A percentile compares a stretch with the other conserved stretches of the same genome.
phyloP scores from a whole-genome alignment of 768 basidiomycete species.

The Cyclocybe cylindracea region DNA sequence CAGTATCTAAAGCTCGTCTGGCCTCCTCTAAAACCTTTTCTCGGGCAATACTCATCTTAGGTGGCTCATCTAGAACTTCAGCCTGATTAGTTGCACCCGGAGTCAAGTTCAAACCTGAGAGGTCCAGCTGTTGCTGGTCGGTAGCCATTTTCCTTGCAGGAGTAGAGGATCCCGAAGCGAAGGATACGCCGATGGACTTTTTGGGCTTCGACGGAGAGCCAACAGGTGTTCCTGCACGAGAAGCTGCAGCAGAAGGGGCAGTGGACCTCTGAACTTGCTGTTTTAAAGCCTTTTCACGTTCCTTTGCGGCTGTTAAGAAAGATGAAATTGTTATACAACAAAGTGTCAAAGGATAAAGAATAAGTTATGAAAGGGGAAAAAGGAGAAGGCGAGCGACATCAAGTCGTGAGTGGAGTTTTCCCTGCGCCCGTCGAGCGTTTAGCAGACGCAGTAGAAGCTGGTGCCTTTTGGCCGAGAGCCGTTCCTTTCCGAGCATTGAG shows the following conservation, averaged over 20 bases:
- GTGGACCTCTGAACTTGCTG: slow-evolving; percentile 43
- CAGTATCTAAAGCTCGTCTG: slow-evolving; percentile 45
- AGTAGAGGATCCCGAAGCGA: slow-evolving; percentile 42
- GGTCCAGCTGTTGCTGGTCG: slow-evolving; percentile 68
- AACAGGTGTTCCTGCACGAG: slow-evolving; percentile 45
- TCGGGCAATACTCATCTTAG: slow-evolving; percentile 66
- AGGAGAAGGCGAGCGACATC: slow-evolving; percentile 20
- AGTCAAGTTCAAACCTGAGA: slow-evolving; percentile 71
- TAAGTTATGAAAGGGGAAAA: slow-evolving; percentile 18
- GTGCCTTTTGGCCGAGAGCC: slow-evolving; percentile 23
- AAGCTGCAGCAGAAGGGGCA: slow-evolving; percentile 42
- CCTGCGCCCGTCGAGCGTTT: slow-evolving; percentile 17
- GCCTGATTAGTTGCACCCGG: slow-evolving; percentile 38
- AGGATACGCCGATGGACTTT: slow-evolving; percentile 35
- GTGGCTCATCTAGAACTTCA: slow-evolving; percentile 48
- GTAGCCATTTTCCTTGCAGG: slow-evolving; percentile 34
- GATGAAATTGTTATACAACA: slow-evolving; percentile 31
- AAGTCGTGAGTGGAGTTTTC: slow-evolving; percentile 17
- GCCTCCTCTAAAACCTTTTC: slow-evolving; percentile 89
- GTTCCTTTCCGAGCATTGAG: slow-evolving; percentile 80
- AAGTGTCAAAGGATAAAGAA: slow-evolving; percentile 30
- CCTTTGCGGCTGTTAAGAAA: slow-evolving; percentile 68
- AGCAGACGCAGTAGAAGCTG: slow-evolving; percentile 17
- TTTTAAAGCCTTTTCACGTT: slow-evolving; percentile 76
- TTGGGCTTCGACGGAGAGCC: slow-evolving; percentile 46